phyloP scores from a whole-genome alignment of 495 filamentous ascomycete genomes.

The Annulohypoxylon bovei region DNA sequence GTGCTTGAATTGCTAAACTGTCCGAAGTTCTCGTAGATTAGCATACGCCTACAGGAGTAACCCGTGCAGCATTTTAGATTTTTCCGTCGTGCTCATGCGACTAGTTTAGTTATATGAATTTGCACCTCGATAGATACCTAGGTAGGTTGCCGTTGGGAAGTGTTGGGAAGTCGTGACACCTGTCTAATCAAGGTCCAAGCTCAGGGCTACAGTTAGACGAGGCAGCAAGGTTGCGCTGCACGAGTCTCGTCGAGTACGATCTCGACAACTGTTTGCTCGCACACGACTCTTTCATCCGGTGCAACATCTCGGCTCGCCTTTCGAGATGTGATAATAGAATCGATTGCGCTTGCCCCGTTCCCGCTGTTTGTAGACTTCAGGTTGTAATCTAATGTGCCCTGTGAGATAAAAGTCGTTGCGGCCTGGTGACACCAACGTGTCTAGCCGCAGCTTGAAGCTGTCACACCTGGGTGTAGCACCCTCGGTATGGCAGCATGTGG shows the following conservation, averaged over 20 bases:
- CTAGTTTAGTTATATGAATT: not conserved
- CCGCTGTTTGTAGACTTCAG: not conserved
- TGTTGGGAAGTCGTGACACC: not conserved
- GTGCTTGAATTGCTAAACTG: too few relatives aligned
- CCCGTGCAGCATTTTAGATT: not conserved
- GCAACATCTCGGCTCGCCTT: not conserved
- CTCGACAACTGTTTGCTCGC: constrained; percentile 9
- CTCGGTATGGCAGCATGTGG: constrained; percentile 1
- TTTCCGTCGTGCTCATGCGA: not conserved
- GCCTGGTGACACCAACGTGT: constrained; percentile 3
- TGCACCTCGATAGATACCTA: not conserved
- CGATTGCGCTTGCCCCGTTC: not conserved
- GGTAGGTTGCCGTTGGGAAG: not conserved
- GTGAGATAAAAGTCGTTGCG: not conserved
- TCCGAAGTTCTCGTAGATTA: too few relatives aligned
- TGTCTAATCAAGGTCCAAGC: not conserved
- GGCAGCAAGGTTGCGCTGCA: not conserved
- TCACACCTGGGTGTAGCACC: not conserved
- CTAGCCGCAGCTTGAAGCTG: constrained; percentile 4
- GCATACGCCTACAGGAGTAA: too few relatives aligned
- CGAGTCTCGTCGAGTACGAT: constrained; percentile 11
- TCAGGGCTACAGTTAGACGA: not conserved
- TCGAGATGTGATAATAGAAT: not conserved
- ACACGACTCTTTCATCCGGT: not conserved
- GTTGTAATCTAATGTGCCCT: not conserved